These are phyloP conservation scores for Ehretia macrophylla DNA, from an alignment of 257 asterid genomes.

Conservation along the genomic window DNA sequence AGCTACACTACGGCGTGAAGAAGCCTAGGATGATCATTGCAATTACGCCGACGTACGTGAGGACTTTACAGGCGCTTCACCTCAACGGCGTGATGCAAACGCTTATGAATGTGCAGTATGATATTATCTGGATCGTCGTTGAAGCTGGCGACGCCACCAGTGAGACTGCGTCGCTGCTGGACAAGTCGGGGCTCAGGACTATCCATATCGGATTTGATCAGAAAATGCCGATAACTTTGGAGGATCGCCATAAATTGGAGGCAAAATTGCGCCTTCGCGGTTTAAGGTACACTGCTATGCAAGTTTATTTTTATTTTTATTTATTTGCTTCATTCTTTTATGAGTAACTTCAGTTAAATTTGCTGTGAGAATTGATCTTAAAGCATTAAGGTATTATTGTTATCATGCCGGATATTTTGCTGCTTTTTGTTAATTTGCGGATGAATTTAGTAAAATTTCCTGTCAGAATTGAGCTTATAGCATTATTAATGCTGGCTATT, in stretches of 20 bases:
- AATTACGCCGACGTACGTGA: slow-evolving; percentile 80
- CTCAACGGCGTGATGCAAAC: slow-evolving; percentile 95
- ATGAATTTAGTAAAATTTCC: no score
- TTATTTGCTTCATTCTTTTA: neutral
- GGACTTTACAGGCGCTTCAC: slow-evolving; percentile 93
- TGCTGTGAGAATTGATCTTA: neutral
- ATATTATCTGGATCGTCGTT: slow-evolving; percentile 86
- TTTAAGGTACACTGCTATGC: slow-evolving; percentile 50
- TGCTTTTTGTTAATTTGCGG: no score
- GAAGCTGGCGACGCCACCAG: slow-evolving; percentile 81
- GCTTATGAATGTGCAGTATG: slow-evolving; percentile 79
- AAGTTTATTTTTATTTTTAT: neutral
- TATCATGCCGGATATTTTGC: no score
- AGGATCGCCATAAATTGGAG: slow-evolving; percentile 78
- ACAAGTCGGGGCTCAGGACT: slow-evolving; percentile 59
- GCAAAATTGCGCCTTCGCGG: slow-evolving; percentile 81
- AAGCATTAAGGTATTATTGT: no score
- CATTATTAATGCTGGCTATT: no score
- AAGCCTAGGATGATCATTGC: slow-evolving; percentile 70
- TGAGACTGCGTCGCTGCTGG: slow-evolving; percentile 70
- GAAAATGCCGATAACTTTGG: slow-evolving; percentile 85
- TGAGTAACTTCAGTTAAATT: neutral
- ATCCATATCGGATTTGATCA: slow-evolving; percentile 62
- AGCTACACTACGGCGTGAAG: slow-evolving; percentile 75
- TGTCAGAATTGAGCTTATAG: no score